Evolutionary conservation across 2,329 filamentous ascomycete species (phyloP), one percentile per base, ranked within the genome.

Genomic region (Aureobasidium sp.): DNA sequence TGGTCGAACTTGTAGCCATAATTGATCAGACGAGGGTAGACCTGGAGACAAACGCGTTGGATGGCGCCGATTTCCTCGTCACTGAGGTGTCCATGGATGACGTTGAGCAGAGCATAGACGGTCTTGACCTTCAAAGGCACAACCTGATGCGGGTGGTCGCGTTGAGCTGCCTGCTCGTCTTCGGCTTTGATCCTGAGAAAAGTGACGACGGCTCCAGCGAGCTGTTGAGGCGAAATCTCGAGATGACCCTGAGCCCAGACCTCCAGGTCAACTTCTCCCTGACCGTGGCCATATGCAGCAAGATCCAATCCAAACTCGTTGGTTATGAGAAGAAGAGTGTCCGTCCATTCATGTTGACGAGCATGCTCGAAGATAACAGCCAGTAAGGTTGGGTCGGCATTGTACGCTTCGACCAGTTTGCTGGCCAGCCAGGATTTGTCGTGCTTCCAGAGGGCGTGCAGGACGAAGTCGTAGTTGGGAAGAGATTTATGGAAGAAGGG

Each of bases 11-110:
- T 65, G 17, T 68, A 68, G 2, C 91, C 92, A 67, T 96, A 97
- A 69, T 99, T 99, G 78, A 99, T 96, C 31, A 99, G 78, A 45
- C 94, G 84, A 8, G 94, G 95, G 68, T 97, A 99, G 1, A 89
- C 87, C 60, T 92, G 92, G 64, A 99, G 91, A 72, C 92, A 96
- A 57, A 86, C 84, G 33, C 93, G 84, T 74, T 96, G 92, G 29
- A 96, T 83, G 15, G 85, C 77, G 53, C 94, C 90, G 25, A 96
- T 79, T 57, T 93, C 87, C 54, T 87, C 80, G 57, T 84, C 82
- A 73, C 60, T 84, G 71, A 65, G 81, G 77, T 61, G 79, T 74
- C 74, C 83, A 78, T 62, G 83, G 33, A 96, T 79, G 46, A 95
- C 89, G 66, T 88, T 83, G 15, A 97, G 79, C 59, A 97, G 76